A percentile compares a stretch with the other conserved stretches of the same genome.
Evolutionary conservation across 257 asterid genomes (phyloP).

Genomic region (Leptodermis oblonga): DNA sequence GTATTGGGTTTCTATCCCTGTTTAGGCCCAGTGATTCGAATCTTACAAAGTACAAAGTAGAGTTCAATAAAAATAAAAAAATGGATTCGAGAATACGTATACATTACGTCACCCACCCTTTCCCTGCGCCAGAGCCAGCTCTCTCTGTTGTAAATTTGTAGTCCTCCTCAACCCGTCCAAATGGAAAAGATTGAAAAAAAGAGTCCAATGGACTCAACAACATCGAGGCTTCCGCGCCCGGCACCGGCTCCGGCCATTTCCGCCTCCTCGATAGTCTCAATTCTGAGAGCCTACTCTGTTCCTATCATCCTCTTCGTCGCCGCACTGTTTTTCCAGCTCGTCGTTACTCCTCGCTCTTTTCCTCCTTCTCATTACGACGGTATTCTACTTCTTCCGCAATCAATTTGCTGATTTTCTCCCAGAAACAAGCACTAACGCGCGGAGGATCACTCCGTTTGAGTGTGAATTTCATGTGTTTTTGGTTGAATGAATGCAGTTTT

Average conservation of each 20-base stretch:
- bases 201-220: slow-evolving; percentile 13
- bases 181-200: neutral
- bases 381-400: slow-evolving; percentile 15
- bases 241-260: slow-evolving; percentile 44
- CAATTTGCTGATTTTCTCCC: neutral
- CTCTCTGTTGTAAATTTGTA: neutral
- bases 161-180: neutral
- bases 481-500: slow-evolving; percentile 45
- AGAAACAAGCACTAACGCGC: neutral
- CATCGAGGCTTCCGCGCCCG: slow-evolving; percentile 31
- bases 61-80: no score
- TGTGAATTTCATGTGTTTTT: neutral
- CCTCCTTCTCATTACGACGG: slow-evolving; percentile 87
- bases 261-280: slow-evolving; percentile 24
- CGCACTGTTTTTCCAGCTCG: slow-evolving; percentile 71
- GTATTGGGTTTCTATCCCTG: neutral
- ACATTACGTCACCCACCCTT: neutral
- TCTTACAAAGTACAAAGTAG: neutral
- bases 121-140: no score
- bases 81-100: neutral
- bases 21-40: neutral
- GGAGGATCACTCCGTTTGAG: neutral
- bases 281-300: slow-evolving; percentile 53
- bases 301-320: slow-evolving; percentile 62
- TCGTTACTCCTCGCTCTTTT: slow-evolving; percentile 65